A percentile compares a stretch with the other conserved stretches of the same genome.
phyloP scores from a whole-genome alignment of 371 early-diverging fungal species.

The Mortierella sp. region DNA sequence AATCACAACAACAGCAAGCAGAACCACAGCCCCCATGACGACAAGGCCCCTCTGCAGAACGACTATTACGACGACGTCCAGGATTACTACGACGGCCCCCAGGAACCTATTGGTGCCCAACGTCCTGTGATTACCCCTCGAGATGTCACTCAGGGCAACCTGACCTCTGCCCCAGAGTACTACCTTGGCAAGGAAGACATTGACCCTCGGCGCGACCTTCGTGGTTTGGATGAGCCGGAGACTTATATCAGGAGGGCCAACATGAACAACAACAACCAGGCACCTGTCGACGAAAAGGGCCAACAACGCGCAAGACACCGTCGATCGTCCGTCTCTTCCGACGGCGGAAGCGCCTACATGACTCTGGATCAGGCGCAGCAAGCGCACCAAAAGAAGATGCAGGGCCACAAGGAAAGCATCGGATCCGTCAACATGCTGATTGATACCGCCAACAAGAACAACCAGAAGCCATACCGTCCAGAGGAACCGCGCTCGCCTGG shows the following conservation, averaged over 20 bases:
- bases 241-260: constrained; percentile 12
- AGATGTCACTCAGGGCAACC: constrained; percentile 23
- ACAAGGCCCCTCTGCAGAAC: constrained; percentile 21
- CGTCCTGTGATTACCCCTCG: constrained; percentile 2
- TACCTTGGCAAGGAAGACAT: constrained; percentile 50
- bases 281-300: neutral
- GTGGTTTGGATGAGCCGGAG: constrained; percentile 35
- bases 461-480: constrained; percentile 2
- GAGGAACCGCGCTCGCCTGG: constrained; percentile 10
- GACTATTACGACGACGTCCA: constrained; percentile 24
- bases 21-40: neutral
- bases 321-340: constrained; percentile 35
- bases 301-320: constrained; percentile 10
- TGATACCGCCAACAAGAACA: constrained; percentile 17
- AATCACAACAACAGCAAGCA: neutral
- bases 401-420: constrained; percentile 48
- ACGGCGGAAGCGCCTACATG: constrained; percentile 26
- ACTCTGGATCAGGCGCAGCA: constrained; percentile 47
- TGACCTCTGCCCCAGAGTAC: constrained; percentile 47
- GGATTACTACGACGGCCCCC: constrained; percentile 27
- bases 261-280: neutral
- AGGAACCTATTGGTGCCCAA: constrained; percentile 29
- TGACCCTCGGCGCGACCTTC: constrained; percentile 35
- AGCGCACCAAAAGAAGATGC: constrained; percentile 45
- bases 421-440: constrained; percentile 22